Conservation (phyloP, 352 stramenopile species). For the Elongisporangium undulatum region DNA sequence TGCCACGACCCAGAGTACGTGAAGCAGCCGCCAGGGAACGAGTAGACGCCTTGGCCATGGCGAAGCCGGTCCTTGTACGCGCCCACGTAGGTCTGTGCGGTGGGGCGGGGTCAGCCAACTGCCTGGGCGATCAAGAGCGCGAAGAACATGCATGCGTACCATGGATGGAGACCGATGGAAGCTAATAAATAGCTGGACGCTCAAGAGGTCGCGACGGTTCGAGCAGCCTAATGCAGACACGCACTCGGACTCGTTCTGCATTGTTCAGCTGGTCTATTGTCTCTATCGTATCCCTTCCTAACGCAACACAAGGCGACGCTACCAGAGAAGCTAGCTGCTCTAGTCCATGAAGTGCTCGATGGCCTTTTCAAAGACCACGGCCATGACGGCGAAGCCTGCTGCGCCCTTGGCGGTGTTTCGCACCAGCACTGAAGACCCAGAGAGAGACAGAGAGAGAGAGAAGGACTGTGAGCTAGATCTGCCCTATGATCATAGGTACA, state of each 20-base stretch:
- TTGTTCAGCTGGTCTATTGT: constrained; percentile 14
- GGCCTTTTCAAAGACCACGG: constrained; percentile 82
- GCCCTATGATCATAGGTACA: neutral
- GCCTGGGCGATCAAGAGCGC: neutral
- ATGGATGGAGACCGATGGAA: neutral
- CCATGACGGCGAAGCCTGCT: constrained; percentile 76
- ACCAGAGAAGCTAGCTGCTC: neutral
- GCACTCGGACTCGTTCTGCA: neutral
- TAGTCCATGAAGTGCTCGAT: constrained; percentile 54
- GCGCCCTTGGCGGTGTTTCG: constrained; percentile 74
- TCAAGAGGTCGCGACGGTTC: neutral
- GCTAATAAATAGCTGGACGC: neutral
- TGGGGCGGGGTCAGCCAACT: neutral
- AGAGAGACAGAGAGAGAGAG: constrained; percentile 8
- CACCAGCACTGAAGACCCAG: constrained; percentile 40
- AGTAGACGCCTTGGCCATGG: constrained; percentile 38
- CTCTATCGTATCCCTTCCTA: neutral
- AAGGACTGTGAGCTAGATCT: constrained; percentile 3
- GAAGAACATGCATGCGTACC: neutral
- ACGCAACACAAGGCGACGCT: too few species aligned
- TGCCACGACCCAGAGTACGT: constrained; percentile 68
- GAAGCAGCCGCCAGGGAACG: constrained; percentile 39
- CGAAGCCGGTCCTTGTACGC: constrained; percentile 33
- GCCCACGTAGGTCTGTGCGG: constrained; percentile 30
- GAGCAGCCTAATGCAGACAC: neutral